Conservation (phyloP, 768 basidiomycete species). For the Exidia glandulosa region DNA sequence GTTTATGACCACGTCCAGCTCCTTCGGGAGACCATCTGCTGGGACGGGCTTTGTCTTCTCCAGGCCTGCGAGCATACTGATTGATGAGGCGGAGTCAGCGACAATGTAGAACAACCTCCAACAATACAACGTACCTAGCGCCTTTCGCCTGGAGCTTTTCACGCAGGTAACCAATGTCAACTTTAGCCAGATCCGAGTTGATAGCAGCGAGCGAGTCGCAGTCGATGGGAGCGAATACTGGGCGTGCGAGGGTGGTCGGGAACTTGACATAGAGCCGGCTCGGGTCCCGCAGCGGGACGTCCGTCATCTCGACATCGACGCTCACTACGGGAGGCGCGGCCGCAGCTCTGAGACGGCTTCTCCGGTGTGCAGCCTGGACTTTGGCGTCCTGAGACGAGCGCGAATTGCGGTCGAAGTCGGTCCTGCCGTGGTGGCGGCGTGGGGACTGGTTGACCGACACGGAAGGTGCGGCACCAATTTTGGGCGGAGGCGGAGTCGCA, state of each 20-base stretch:
- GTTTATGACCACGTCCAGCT: constrained; percentile 31
- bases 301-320: constrained; percentile 1
- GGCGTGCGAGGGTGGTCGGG: constrained; percentile 59
- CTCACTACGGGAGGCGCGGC: not conserved
- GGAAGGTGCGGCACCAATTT: too few species aligned
- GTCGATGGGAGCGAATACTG: constrained; percentile 45
- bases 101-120: not conserved
- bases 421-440: too few species aligned
- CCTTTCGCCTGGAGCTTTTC: constrained; percentile 37
- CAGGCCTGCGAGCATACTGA: constrained; percentile 3
- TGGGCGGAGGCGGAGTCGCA: too few species aligned
- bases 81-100: constrained; percentile 8
- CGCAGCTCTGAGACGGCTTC: not conserved
- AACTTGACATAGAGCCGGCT: constrained; percentile 20
- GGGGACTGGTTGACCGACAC: too few species aligned
- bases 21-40: constrained; percentile 28
- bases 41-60: constrained; percentile 8
- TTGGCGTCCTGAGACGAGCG: too few species aligned
- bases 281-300: not conserved
- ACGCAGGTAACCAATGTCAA: constrained; percentile 55
- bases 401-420: too few species aligned
- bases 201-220: constrained; percentile 43
- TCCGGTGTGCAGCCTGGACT: not conserved
- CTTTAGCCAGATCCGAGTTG: constrained; percentile 37
- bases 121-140: constrained; percentile 25